Evolutionary conservation across 192 early-diverging fungal species (phyloP), one percentile per base, ranked within the genome.

Genomic region (Backusella parvicylindrica): DNA sequence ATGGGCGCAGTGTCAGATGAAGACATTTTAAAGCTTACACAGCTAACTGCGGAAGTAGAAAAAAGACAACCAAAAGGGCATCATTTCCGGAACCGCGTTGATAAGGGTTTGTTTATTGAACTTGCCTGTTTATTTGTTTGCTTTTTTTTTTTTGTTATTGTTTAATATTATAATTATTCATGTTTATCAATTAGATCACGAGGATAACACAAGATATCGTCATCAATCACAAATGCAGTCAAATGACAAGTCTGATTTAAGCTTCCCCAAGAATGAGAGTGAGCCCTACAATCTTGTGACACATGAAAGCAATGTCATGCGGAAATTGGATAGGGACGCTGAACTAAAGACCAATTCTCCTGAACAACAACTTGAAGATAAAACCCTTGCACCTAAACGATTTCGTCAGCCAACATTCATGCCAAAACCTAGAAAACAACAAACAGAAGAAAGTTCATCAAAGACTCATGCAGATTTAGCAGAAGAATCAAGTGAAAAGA

Each of bases 1-100:
- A 32, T 76, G 18, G 75, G 68, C 7, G 53, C 75, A 12, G 75
- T 76, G 13, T 76, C 75, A 26, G 70, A 76, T 63, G 75, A 69
- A 70, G 75, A 76, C 18, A 76, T 76, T 38, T 32, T 76, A 4
- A 69, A 63, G 11, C 68, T 76, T 6, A 76, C 75, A 18, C 28
- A 76, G 21, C 38, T 76, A 30, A 70, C 75, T 23, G 53, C 21
- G 23, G 3, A 60, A 60, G 26, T 28, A 28, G 53, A 60, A 60
- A 60, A 26, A 28, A 60, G 53, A 2, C 53, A 60, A 13, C 23
- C 23, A 12, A 60, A 60, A 60, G 53, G 21, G 5, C 53, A 60
- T n/a, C 53, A 60, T 60, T 60, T 7, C 9, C 3, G 11, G 12
- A 60, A 23, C 12, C 53, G 53, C 53, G 13, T 60, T 21, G 53